Base-by-base conservation (phyloP, 1,284 basidiomycete species). In the Ustilago trichophora region DNA sequence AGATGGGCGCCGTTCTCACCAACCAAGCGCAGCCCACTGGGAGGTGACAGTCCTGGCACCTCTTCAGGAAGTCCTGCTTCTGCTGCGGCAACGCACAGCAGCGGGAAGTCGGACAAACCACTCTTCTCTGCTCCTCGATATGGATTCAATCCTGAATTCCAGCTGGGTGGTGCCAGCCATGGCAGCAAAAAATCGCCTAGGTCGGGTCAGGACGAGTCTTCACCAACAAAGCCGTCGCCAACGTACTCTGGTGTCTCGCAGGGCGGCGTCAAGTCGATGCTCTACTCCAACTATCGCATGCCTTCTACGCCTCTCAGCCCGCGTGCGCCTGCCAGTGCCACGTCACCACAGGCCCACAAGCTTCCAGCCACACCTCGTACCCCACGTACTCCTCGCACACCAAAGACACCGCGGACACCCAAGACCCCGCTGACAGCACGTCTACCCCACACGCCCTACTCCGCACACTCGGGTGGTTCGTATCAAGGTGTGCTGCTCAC, bases 401-500 rank as follows among this genome's bases (percentile, higher is more conserved):
- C 49, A 1, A 12, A 24, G 9, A 37, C 34, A 6, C 46, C 40
- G 16, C 21, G 26, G 8, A 52, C 49, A 6, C 51, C 58, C 0
- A 33, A 16, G 18, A 54, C 52, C 10, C 52, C 52, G 9, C 38
- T 58, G 25, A 52, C 42, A 31, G 36, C 45, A 15, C 51, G 45
- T 16, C 31, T 55, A 8, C 47, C 59, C 16, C 29, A 36, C 41
- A 41, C 54, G 3, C 47, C 54, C 5, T 24, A 26, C n/a, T 48
- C 42, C 8, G 42, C 41, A 3, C 50, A 29, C 10, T 35, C 48
- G n/a, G n/a, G 32, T 7, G 37, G 21, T 21, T 27, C 50, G 7
- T 58, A 58, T 21, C 62, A 47, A n/a, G 62, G 62, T 37, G 37
- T 58, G 3, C 43, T 65, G 3, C 50, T 65, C 18, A 58, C 62